These are phyloP conservation scores for Curvularia hawaiiensis DNA, from an alignment of 2,329 filamentous ascomycete genomes.

Conservation along the genomic window DNA sequence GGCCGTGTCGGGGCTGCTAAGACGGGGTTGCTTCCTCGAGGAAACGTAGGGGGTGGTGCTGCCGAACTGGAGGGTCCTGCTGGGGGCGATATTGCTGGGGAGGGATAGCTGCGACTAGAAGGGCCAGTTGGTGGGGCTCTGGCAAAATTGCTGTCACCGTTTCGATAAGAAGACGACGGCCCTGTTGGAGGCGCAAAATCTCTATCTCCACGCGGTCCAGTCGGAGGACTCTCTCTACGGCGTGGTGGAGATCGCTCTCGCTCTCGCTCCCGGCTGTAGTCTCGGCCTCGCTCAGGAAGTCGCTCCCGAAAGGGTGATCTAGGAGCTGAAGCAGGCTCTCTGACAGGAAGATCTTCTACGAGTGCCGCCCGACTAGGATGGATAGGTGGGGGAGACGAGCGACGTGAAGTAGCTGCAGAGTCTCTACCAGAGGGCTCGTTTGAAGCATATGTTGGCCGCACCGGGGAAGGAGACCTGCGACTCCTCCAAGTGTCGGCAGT, in stretches of 20 bases:
- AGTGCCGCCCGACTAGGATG: slow-evolving; percentile 60
- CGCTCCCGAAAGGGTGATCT: slow-evolving; percentile 44
- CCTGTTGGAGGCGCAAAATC: slow-evolving; percentile 47
- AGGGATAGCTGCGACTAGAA: slow-evolving; percentile 42
- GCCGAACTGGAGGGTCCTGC: slow-evolving; percentile 43
- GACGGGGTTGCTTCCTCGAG: slow-evolving; percentile 44
- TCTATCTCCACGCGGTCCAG: slow-evolving; percentile 43
- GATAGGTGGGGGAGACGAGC: slow-evolving; percentile 63
- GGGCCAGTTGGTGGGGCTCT: slow-evolving; percentile 49
- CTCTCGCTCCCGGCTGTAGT: slow-evolving; percentile 32
- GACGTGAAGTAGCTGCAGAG: slow-evolving; percentile 63
- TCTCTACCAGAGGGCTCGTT: slow-evolving; percentile 59
- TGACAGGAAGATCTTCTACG: slow-evolving; percentile 31
- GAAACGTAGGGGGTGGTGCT: slow-evolving; percentile 43
- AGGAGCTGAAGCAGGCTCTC: slow-evolving; percentile 42
- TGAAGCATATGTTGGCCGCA: slow-evolving; percentile 45
- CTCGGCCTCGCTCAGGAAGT: slow-evolving; percentile 38
- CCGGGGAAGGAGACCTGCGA: slow-evolving; percentile 58
- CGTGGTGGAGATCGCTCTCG: slow-evolving; percentile 44
- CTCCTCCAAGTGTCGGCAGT: slow-evolving; percentile 58
- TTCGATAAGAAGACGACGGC: slow-evolving; percentile 44
- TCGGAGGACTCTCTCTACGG: slow-evolving; percentile 46
- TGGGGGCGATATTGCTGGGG: slow-evolving; percentile 48
- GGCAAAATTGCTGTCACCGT: slow-evolving; percentile 42
- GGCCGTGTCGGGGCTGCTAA: slow-evolving; percentile 49